Evolutionary conservation across 2,329 filamentous ascomycete genomes (phyloP), one percentile per base, ranked within the genome.

Genomic region (Blumeriella jaapii): DNA sequence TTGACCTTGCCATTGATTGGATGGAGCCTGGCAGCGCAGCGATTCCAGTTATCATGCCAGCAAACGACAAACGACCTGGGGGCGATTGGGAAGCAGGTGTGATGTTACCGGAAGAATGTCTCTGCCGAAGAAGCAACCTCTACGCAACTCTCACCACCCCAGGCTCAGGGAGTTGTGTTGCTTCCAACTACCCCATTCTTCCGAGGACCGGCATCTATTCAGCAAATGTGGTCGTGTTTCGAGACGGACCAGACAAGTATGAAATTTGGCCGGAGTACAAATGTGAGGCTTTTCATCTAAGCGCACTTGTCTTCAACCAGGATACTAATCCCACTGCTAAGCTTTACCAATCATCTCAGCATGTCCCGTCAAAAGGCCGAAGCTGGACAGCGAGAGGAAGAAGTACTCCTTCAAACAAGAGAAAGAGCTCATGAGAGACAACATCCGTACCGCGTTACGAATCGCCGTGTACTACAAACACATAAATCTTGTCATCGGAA

Each of bases 11-110:
- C 14, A 59, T 82, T 20, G 62, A 68, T 38, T 81, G 76, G 68
- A 65, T 34, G 14, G 39, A 52, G 17, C 41, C 46, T n/a, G 40
- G 37, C 27, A 45, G 49, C 36, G 28, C 47, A 41, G 39, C 51
- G 38, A 59, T 58, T 41, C 56, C 54, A 1, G 52, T 57, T 5
- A 53, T 54, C 14, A 54, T 54, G 49, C 50, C 54, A 16, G 82
- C 82, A 30, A 83, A 86, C 58, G 81, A 86, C 55, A 81, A 78
- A 52, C 67, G 78, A 23, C 69, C 81, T 0, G 82, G 82, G 7
- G 82, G 82, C n/a, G 80, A 86, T 53, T 87, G 82, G 82, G 80
- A 85, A 49, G 79, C 69, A 22, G 70, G 69, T 7, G 61, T 70
- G 9, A 65, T 71, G 46, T 73, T 73, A 19, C 75, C 74, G 34